Base-by-base conservation (phyloP, 2,329 filamentous ascomycete species). In the Endothia cerciana region DNA sequence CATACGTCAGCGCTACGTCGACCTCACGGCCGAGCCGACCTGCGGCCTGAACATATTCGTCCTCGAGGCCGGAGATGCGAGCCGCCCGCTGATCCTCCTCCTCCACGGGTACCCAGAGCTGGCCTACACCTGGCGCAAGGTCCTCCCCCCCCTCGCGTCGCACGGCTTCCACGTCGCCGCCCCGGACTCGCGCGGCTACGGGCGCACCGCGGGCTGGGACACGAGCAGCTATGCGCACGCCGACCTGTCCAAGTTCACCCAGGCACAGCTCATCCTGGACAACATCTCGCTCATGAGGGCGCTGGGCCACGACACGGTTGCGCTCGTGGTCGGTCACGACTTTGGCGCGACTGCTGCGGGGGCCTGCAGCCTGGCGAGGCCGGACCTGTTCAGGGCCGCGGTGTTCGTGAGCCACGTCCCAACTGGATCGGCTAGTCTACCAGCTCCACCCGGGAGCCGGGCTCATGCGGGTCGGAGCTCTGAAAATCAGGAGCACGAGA, bases 91-190 rank as follows among this genome's bases (percentile, higher is more conserved):
- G 13, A 76, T 91, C 10, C 74, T 91, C 7, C 83, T 89, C 59
- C 82, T 86, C 58, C 89, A 90, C 74, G 89, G 89, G 45, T 91
- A 86, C 69, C 89, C 89, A 1, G 89, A 91, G 72, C 79, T 91
- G 2, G 87, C 89, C 36, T 91, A 84, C 74, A 90, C 88, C 57
- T 91, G 89, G 88, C 85, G 89, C 61, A 86, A 87, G 64, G 76
- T 90, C 43, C 81, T 91, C 71, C 82, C 83, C 7, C 73, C 78
- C 0, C 78, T 92, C n/a, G 85, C 88, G 5, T 75, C 77, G 0
- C 79, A 82, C 6, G 88, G 88, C 36, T 91, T 87, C 75, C 83
- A 88, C 72, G 87, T 88, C 62, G 85, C 91, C 1, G 88, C 89
- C 1, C 85, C 86, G 43, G 89, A 92, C 71, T 87, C 89, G 71